A percentile compares a stretch with the other conserved stretches of the same genome.
Conservation (phyloP, 352 stramenopile species). For the Phytophthora ohioensis region DNA sequence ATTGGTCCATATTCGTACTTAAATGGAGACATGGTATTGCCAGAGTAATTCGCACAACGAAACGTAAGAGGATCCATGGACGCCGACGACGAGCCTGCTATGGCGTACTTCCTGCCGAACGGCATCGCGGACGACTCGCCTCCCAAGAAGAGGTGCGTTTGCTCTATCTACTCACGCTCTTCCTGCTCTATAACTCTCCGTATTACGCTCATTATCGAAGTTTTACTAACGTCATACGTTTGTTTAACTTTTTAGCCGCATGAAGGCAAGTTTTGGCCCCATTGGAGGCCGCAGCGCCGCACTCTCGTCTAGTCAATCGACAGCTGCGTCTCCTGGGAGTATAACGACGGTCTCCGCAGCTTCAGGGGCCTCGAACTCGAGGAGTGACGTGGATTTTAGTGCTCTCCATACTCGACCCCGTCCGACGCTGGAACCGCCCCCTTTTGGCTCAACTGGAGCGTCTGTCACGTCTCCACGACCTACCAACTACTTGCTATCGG, state of each 20-base stretch:
- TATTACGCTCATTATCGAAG: slow-evolving; percentile 13
- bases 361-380: slow-evolving; percentile 18
- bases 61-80: slow-evolving; percentile 36
- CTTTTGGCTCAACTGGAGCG: slow-evolving; percentile 30
- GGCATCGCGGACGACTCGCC: slow-evolving; percentile 87
- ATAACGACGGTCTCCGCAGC: slow-evolving; percentile 4
- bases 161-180: neutral
- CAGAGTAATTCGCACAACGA: neutral
- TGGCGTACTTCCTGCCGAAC: slow-evolving; percentile 88
- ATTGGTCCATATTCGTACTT: too few species aligned
- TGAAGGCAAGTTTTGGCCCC: slow-evolving; percentile 53
- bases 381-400: slow-evolving; percentile 34
- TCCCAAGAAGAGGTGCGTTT: slow-evolving; percentile 66
- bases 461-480: slow-evolving; percentile 25
- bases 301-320: neutral
- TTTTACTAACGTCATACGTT: slow-evolving; percentile 16
- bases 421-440: slow-evolving; percentile 33
- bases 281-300: slow-evolving; percentile 48
- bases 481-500: slow-evolving; percentile 57
- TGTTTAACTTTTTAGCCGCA: slow-evolving; percentile 18
- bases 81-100: slow-evolving; percentile 64
- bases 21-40: too few species aligned
- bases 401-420: slow-evolving; percentile 28
- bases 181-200: neutral
- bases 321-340: slow-evolving; percentile 1